Evolutionary conservation across 768 basidiomycete species (phyloP), one percentile per base, ranked within the genome.

Genomic region (Xanthoconium stramineum): DNA sequence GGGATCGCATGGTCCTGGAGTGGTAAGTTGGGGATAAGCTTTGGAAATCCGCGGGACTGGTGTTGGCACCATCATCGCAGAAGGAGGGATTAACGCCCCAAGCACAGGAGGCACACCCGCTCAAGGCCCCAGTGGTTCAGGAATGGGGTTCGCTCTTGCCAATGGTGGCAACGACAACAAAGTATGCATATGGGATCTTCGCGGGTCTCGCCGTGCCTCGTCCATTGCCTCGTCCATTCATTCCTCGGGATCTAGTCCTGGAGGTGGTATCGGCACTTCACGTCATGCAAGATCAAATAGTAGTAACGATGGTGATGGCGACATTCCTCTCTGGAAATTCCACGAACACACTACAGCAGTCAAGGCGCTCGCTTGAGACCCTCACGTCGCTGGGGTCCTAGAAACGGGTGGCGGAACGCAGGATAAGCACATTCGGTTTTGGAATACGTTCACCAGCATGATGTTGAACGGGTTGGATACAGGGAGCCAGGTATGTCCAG

Each of bases 111-210:
- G 66, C 15, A 62, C 55, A 17, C 57, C 67, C 5, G 67, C 67
- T 15, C 67, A 67, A 40, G 61, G 69, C 44, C 64, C 68, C 2
- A 60, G 69, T 53, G 62, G 69, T 20, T 76, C 37, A 56, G 72
- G 49, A 64, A 77, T 59, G 61, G 69, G 70, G 7, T 85, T 85
- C 9, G 79, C 79, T 32, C 81, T 99, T 5, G 96, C 96, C 3
- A 93, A 89, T 61, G 96, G 96, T 3, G 96, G 96, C 0, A 99
- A 99, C 69, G 96, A 99, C 73, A 99, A 99, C 75, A 98, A 98
- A 75, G 91, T 99, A 17, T 94, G 92, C 64, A 94, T 99, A 51
- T 99, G 95, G 92, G 94, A 98, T 68, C 74, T 93, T 52, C 80
- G 90, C 53, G 89, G 88, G 10, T 81, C 83, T 7, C 76, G 77